Percentiles rank a stretch among this genome's conserved stretches.
Evolutionary conservation across 2,329 filamentous ascomycete species (phyloP).

Genomic region (Pezicula carpinea): DNA sequence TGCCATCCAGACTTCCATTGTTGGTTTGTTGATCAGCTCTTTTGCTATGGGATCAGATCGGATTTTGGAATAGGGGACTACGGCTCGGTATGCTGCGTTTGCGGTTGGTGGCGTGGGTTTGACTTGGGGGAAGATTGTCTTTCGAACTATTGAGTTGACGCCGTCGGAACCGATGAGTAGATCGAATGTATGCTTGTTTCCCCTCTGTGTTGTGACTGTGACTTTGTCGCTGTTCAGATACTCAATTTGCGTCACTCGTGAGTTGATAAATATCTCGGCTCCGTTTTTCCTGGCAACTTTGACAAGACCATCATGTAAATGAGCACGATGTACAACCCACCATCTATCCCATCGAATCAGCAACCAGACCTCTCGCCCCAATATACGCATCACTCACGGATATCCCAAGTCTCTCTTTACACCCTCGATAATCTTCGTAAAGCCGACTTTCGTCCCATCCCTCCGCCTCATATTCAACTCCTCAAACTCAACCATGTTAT

Average conservation of each 20-base stretch:
- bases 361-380: no score
- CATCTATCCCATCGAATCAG: slow-evolving; percentile 17
- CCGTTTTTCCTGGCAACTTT: slow-evolving; percentile 32
- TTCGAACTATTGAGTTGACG: slow-evolving; percentile 34
- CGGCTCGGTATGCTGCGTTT: slow-evolving; percentile 39
- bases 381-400: no score
- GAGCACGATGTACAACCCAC: slow-evolving; percentile 42
- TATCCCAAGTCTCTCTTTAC: no score
- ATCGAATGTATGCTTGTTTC: slow-evolving; percentile 29
- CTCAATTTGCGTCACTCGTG: slow-evolving; percentile 29
- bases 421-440: slow-evolving; percentile 7
- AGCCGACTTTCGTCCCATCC: slow-evolving; percentile 13
- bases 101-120: slow-evolving; percentile 34
- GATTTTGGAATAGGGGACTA: slow-evolving; percentile 37
- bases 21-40: slow-evolving; percentile 31
- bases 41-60: slow-evolving; percentile 33
- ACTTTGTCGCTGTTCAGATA: slow-evolving; percentile 22
- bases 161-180: slow-evolving; percentile 36
- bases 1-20: slow-evolving; percentile 40
- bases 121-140: slow-evolving; percentile 34
- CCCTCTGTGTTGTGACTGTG: slow-evolving; percentile 26
- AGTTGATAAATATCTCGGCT: slow-evolving; percentile 33
- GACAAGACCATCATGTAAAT: slow-evolving; percentile 39
- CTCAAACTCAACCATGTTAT: slow-evolving; percentile 10
- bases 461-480: slow-evolving; percentile 11